Base-by-base conservation (phyloP, 2,329 filamentous ascomycete species). In the Phialophora tarda region DNA sequence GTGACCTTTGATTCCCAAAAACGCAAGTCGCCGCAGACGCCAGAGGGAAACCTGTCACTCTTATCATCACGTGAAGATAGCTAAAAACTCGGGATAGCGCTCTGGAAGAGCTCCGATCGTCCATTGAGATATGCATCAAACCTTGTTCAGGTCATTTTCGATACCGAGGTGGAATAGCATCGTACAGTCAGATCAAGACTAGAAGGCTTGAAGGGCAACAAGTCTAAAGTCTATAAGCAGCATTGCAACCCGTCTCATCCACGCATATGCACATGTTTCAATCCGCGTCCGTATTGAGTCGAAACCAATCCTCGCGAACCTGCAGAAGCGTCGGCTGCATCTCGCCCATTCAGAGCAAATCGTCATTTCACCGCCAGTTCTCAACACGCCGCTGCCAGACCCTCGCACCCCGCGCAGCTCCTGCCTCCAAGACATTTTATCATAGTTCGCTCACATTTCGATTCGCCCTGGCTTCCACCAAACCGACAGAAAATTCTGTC, bases 291-390 rank as follows among this genome's bases (percentile, higher is more conserved):
- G 41, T 50, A 32, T 23, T 50, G 24, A 58, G 24, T 44, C 41
- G 57, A 64, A 60, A 41, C 47, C 48, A 58, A 30, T 38, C 23
- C 50, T 59, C 53, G 63, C 61, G 64, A 48, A 34, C 61, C 61
- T 66, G 67, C 67, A 69, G 64, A 61, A 53, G 59, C 62, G 34
- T 65, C 55, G n/a, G 57, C 14, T 47, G 41, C 53, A 56, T 55
- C 61, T 32, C 14, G 60, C 61, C 62, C 64, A 64, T 38, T 64
- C 65, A 68, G 55, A 60, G 38, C 50, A 30, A 28, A 57, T 65
- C 62, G 63, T 69, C 67, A 69, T 66, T 69, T 67, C 69, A 68
- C 67, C 69, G 69, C 69, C 63, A 62, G 62, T 65, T 63, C 38
- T 61, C 67, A 64, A 51, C 53, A 50, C 50, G 32, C 23, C 56